Conservation (phyloP, 116 monocot genomes). For the Posidonia oceanica region DNA sequence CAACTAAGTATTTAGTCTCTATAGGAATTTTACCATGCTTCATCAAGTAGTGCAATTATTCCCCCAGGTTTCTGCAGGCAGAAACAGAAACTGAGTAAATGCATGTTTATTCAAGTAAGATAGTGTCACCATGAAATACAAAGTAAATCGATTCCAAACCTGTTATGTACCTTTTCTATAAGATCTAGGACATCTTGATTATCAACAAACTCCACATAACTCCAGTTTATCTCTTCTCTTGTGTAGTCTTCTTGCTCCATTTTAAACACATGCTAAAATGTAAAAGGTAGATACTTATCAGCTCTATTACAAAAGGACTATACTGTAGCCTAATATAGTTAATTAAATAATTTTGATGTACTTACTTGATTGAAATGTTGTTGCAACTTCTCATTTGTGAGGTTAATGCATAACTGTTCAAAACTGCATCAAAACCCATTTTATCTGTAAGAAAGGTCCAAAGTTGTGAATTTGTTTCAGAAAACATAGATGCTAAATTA, state of each 20-base stretch:
- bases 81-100: neutral
- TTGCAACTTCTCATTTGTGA: conserved; percentile 96
- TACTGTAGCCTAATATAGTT: neutral
- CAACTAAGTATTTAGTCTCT: neutral
- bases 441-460: neutral
- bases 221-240: conserved; percentile 92
- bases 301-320: neutral
- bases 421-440: conserved; percentile 40
- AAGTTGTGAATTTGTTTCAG: neutral
- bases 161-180: conserved; percentile 75
- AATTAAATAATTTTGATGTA: conserved; percentile 1
- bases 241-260: conserved; percentile 99
- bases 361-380: conserved; percentile 98
- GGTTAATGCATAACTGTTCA: conserved; percentile 93
- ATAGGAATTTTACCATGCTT: conserved; percentile 66
- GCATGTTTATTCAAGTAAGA: neutral
- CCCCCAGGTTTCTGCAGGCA: conserved; percentile 90
- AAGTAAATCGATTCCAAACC: neutral
- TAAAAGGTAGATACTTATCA: conserved; percentile 3
- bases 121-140: neutral
- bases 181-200: conserved; percentile 97
- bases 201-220: conserved; percentile 99
- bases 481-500: conserved; percentile 8
- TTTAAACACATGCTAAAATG: conserved; percentile 86
- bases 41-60: conserved; percentile 97